Evolutionary conservation across 768 basidiomycete species (phyloP), one percentile per base, ranked within the genome.

Genomic region (Hypholoma fasciculare): DNA sequence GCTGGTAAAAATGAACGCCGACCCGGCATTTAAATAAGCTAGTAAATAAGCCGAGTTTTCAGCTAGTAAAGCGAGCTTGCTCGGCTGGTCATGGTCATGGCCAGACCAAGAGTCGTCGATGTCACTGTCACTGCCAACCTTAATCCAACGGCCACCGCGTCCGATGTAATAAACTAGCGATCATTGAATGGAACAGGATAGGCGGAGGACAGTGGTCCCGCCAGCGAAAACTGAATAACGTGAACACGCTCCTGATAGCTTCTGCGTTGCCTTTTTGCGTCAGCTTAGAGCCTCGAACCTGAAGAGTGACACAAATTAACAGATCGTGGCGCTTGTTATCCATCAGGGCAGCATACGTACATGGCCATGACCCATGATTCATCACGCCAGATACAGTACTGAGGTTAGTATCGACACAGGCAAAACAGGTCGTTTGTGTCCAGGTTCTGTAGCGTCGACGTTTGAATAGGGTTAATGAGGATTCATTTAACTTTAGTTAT

Each of bases 381-480:
- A 19, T 46, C 17, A 13, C 17, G 48, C 48, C 40, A 42, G 40
- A 42, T 42, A 42, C 17, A n/a, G 48, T 30, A 12, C 12, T 49
- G 48, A 23, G 9, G 14, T 20, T 27, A 16, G 5, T 7, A 49
- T n/a, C 13, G 13, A 40, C 23, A 17, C 19, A 42, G 20, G 16
- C 38, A 42, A 27, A 39, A 52, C 19, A 14, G 38, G 39, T 52
- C 26, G 38, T 30, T 52, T 52, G 3, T 40, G 34, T 52, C 50
- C 50, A 40, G 19, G 37, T 36, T 20, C 27, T 54, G 43, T 47
- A 54, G 44, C 36, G 36, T 37, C 36, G 17, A 37, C 30, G 27
- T 52, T 52, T 38, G 51, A 52, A 52, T 27, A 42, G 39, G 39
- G 19, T 52, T 52, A 52, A 52, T 52, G 51, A 52, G 51, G 23